Evolutionary conservation across 352 stramenopile genomes (phyloP).

Genomic region (Phytopythium vexans): DNA sequence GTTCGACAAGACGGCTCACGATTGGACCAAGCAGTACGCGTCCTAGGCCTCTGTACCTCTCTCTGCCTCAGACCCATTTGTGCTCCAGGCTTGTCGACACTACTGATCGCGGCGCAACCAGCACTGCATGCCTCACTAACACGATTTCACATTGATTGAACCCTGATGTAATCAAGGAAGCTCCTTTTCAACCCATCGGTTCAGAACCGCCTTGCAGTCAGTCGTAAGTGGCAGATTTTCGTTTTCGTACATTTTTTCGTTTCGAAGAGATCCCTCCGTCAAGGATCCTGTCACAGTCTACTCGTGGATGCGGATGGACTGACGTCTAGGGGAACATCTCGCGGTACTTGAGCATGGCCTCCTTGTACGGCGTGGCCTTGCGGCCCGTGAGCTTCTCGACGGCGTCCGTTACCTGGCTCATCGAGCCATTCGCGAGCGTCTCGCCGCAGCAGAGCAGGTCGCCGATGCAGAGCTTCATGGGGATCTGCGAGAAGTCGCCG

Average conservation of each 20-base stretch:
- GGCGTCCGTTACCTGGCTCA: constrained; percentile 22
- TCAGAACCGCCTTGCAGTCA: background rate
- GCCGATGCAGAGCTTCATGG: constrained; percentile 22
- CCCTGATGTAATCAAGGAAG: too few relatives aligned
- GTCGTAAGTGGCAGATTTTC: background rate
- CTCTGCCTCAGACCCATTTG: too few relatives aligned
- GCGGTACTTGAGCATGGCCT: constrained; percentile 21
- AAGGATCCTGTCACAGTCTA: too few relatives aligned
- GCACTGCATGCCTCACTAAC: too few relatives aligned
- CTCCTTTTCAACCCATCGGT: too few relatives aligned
- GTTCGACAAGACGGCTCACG: constrained; percentile 92
- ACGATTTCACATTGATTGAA: too few relatives aligned
- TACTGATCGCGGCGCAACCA: too few relatives aligned
- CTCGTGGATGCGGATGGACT: too few relatives aligned
- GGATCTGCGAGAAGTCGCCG: constrained; percentile 18
- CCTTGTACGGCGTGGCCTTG: constrained; percentile 18
- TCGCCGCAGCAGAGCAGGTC: constrained; percentile 22
- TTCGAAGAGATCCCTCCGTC: too few relatives aligned
- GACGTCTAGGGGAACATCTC: constrained; percentile 17
- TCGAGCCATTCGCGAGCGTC: constrained; percentile 21
- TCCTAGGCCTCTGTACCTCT: constrained; percentile 33
- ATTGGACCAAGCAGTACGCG: constrained; percentile 91
- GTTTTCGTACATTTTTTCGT: too few relatives aligned
- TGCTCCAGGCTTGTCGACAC: too few relatives aligned
- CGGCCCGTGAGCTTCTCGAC: constrained; percentile 20